Evolutionary conservation across 805 yeast genomes (phyloP).

Genomic region (Lipomyces kockii): DNA sequence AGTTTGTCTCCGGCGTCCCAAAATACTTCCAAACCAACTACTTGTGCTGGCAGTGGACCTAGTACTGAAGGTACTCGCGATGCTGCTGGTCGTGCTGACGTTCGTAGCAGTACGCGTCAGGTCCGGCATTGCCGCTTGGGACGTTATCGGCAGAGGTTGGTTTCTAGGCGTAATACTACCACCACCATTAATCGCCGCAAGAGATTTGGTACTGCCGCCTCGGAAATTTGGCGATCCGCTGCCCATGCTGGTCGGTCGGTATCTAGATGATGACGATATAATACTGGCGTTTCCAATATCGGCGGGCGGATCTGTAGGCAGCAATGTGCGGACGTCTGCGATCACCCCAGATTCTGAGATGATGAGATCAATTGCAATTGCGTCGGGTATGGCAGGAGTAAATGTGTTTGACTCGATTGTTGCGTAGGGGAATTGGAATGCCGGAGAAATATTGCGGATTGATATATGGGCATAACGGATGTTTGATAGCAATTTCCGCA

Average conservation of each 20-base stretch:
- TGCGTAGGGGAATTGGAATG: constrained; percentile 33
- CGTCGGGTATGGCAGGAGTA: constrained; percentile 24
- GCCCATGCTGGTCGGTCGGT: constrained; percentile 11
- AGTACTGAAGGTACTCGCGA: constrained; percentile 17
- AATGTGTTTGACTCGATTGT: constrained; percentile 27
- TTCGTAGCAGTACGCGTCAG: constrained; percentile 24
- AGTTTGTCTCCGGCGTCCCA: constrained; percentile 19
- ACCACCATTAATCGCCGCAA: constrained; percentile 7
- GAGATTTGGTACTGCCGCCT: constrained; percentile 6
- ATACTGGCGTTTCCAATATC: constrained; percentile 8
- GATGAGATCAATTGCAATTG: constrained; percentile 25
- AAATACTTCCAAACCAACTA: constrained; percentile 30
- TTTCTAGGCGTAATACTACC: constrained; percentile 4
- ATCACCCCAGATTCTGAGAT: constrained; percentile 35
- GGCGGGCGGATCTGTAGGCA: constrained; percentile 20
- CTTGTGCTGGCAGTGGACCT: constrained; percentile 30
- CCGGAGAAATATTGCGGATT: constrained; percentile 31
- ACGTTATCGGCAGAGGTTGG: background rate
- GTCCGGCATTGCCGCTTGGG: constrained; percentile 8
- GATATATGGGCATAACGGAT: constrained; percentile 35
- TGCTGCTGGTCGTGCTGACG: constrained; percentile 22
- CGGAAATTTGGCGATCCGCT: constrained; percentile 8
- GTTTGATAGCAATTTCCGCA: constrained; percentile 31
- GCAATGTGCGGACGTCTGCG: constrained; percentile 35
- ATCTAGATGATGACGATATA: constrained; percentile 17